These are phyloP conservation scores for Xerocomus nothofagi DNA, from an alignment of 1,284 basidiomycete genomes.

Conservation along the genomic window DNA sequence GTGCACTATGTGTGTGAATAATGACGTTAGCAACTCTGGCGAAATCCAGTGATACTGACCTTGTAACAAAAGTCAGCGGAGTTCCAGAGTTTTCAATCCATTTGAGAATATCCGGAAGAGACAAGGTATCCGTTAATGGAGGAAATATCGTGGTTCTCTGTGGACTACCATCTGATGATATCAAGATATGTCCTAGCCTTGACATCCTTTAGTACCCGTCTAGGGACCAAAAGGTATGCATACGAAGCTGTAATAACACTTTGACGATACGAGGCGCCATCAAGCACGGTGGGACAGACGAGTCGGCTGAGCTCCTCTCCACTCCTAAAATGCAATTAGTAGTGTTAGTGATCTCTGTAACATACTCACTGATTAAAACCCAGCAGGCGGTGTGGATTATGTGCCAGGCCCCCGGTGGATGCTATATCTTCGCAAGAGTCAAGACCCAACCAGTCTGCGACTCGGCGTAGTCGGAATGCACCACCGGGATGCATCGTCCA, in stretches of 20 bases:
- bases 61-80: constrained; percentile 51
- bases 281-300: constrained; percentile 4
- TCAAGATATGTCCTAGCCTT: constrained; percentile 60
- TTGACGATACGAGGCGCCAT: constrained; percentile 1
- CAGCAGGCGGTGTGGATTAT: constrained; percentile 35
- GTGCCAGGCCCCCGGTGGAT: constrained; percentile 40
- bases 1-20: constrained; percentile 43
- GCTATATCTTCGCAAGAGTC: constrained; percentile 36
- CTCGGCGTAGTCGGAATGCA: constrained; percentile 58
- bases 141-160: constrained; percentile 44
- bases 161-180: constrained; percentile 39
- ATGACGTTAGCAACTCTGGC: constrained; percentile 2
- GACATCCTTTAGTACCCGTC: constrained; percentile 15
- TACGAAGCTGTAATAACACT: constrained; percentile 50
- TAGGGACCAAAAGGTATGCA: not conserved
- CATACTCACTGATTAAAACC: constrained; percentile 34
- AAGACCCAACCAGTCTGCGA: constrained; percentile 56
- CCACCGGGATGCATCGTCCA: constrained; percentile 47
- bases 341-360: not conserved
- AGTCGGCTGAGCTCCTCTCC: constrained; percentile 17
- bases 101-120: constrained; percentile 44
- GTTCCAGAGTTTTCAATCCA: constrained; percentile 45
- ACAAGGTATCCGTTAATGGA: constrained; percentile 48
- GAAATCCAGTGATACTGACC: constrained; percentile 38
- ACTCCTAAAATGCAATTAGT: constrained; percentile 22